Evolutionary conservation across 495 filamentous ascomycete genomes (phyloP), one percentile per base, ranked within the genome.

Genomic region (Aspergillus avenaceus): DNA sequence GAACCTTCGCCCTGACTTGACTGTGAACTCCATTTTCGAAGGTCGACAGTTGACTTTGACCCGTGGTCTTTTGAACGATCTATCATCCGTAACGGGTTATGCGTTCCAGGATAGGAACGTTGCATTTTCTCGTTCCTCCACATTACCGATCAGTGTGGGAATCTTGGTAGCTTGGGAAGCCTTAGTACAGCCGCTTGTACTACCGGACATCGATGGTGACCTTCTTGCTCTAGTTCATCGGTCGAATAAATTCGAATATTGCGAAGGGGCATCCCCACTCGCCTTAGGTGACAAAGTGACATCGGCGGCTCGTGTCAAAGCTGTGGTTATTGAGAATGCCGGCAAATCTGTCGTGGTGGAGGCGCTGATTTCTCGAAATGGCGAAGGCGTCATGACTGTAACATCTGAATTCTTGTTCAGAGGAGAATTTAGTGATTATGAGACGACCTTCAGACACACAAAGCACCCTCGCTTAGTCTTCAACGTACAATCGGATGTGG

Each of bases 271-370:
- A 14, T 83, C 93, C 62, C 91, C 95, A 18, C 71, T 98, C 54
- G 88, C 93, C 78, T 95, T 95, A 65, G 95, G 88, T 29, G 93
- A 98, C 70, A 80, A 90, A 45, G 79, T 98, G 13, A 85, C 89
- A 50, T 97, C 93, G 0, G 96, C 88, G 45, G 95, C 93, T 44
- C 90, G 91, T 66, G 88, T 97, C 73, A 97, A 97, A 59, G 90
- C 93, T 18, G 91, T 98, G 49, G 86, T 97, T 76, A 98, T 97
- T 69, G 90, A 97, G 61, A 90, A 95, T 28, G 92, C 95, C 29
- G 93, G 93, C 43, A 98, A 98, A 80, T 95, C 97, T 90, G 95
- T 98, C 8, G 93, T 97, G 69, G 91, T 98, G 18, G 95, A 91
- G 62, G 93, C 93, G 49, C 97, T 92, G 6, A 96, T 98, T 61